Conservation (phyloP, 192 early-diverging fungal species). For the Rhizoclosmatium sp. region DNA sequence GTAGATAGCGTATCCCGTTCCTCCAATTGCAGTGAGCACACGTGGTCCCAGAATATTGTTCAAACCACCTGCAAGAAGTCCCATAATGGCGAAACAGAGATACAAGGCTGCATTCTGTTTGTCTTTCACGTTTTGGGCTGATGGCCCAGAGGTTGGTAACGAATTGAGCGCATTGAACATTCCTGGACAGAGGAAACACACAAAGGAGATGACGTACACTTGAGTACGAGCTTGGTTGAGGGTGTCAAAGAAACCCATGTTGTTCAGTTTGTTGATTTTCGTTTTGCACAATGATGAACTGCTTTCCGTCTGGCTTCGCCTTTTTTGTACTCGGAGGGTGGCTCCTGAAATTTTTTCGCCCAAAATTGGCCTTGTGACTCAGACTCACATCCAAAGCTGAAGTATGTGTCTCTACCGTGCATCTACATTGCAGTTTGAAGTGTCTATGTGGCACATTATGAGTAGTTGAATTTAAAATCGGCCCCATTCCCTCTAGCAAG, state of each 20-base stretch:
- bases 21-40: slow-evolving; percentile 55
- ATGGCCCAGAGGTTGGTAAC: slow-evolving; percentile 48
- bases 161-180: slow-evolving; percentile 71
- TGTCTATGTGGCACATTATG: too few relatives aligned
- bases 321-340: background rate
- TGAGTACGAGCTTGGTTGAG: slow-evolving; percentile 59
- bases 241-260: slow-evolving; percentile 12
- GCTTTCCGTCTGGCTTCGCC: background rate
- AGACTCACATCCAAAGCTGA: background rate
- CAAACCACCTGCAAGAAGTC: slow-evolving; percentile 40
- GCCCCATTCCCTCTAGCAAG: too few relatives aligned
- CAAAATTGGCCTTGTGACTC: too few relatives aligned
- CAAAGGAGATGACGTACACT: slow-evolving; percentile 71
- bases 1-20: slow-evolving; percentile 10
- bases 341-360: background rate
- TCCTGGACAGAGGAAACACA: slow-evolving; percentile 79
- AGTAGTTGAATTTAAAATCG: too few relatives aligned
- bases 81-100: slow-evolving; percentile 10
- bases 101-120: slow-evolving; percentile 60
- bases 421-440: background rate
- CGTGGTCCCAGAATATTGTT: slow-evolving; percentile 81
- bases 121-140: slow-evolving; percentile 65
- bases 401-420: background rate
- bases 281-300: background rate
- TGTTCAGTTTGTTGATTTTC: background rate